phyloP scores from a whole-genome alignment of 1,284 basidiomycete species.

The Rhodofomes roseus region DNA sequence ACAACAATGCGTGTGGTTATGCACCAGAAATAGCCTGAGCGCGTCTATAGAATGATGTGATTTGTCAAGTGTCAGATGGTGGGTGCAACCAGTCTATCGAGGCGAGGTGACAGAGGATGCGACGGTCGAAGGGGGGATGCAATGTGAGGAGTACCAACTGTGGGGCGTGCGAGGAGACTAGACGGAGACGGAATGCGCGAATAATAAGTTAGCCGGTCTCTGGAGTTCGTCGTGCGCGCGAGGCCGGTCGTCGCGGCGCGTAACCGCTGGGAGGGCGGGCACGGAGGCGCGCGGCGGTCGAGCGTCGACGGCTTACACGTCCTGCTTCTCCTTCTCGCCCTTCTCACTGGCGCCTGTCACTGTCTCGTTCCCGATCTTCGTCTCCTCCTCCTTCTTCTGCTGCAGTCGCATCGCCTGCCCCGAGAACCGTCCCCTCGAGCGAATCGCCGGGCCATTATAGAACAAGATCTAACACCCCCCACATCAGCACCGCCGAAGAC shows the following conservation, averaged over 20 bases:
- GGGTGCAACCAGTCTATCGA: too few species aligned
- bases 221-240: not conserved
- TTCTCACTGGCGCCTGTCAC: too few species aligned
- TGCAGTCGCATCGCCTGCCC: constrained; percentile 20
- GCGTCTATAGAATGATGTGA: too few species aligned
- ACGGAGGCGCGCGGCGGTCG: too few species aligned
- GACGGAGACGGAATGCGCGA: not conserved
- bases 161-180: not conserved
- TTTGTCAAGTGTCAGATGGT: too few species aligned
- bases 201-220: not conserved
- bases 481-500: not conserved
- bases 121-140: not conserved
- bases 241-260: too few species aligned
- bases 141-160: not conserved
- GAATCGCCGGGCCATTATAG: constrained; percentile 58
- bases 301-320: not conserved
- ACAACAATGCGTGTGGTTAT: too few species aligned
- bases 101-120: too few species aligned
- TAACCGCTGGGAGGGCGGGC: not conserved
- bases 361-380: too few species aligned
- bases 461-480: constrained; percentile 44
- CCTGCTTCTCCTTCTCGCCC: not conserved
- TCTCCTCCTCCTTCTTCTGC: not conserved
- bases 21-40: too few species aligned
- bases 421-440: constrained; percentile 58